Evolutionary conservation across 2,329 filamentous ascomycete species (phyloP).

Genomic region (Lasiodiplodia theobromae): DNA sequence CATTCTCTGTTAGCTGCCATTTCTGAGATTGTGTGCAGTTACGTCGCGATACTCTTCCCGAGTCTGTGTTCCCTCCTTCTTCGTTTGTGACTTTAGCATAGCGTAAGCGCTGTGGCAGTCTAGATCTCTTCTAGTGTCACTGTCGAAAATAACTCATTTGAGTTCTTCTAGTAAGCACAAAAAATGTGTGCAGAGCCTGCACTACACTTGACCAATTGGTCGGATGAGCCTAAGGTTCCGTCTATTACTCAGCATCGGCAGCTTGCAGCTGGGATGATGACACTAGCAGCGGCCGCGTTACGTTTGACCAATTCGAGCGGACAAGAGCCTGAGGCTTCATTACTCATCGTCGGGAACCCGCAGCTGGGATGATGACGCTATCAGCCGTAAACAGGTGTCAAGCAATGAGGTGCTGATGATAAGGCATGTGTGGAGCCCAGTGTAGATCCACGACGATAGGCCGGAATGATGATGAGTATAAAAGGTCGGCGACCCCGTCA

Average conservation of each 20-base stretch:
- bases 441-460: not conserved
- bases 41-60: too few species aligned
- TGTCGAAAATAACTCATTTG: too few species aligned
- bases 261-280: not conserved
- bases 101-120: too few species aligned
- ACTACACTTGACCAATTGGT: too few species aligned
- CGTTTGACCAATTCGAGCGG: too few species aligned
- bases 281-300: not conserved
- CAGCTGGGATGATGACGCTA: not conserved
- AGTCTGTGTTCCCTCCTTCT: too few species aligned
- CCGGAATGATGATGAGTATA: slow-evolving; percentile 1
- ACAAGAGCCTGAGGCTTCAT: not conserved
- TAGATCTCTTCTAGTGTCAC: too few species aligned
- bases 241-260: not conserved
- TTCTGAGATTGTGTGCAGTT: too few species aligned
- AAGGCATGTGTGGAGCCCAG: not conserved
- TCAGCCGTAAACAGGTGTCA: not conserved
- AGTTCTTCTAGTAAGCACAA: too few species aligned
- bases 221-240: not conserved
- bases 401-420: not conserved
- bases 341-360: not conserved
- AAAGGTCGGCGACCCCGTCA: not conserved
- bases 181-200: not conserved
- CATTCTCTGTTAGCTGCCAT: too few species aligned
- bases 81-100: too few species aligned